Percentiles rank a stretch among this genome's conserved stretches.
phyloP scores from a whole-genome alignment of 352 stramenopile species.

The Pythium periplocum region DNA sequence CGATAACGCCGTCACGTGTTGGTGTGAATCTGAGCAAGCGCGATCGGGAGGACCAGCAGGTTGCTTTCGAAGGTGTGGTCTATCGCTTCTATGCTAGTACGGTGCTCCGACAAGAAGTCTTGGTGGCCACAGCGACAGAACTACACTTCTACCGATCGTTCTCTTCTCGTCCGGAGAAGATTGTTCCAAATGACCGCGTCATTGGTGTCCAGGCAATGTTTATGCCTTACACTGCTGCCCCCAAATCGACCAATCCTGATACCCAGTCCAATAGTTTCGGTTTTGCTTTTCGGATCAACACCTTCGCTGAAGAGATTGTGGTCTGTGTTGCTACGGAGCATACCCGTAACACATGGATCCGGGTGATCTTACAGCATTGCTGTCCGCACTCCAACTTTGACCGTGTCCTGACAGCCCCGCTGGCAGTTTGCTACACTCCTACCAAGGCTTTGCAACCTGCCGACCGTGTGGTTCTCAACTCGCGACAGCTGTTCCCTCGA shows the following conservation, averaged over 20 bases:
- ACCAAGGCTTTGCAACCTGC: slow-evolving; percentile 39
- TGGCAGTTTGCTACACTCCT: slow-evolving; percentile 31
- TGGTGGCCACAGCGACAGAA: slow-evolving; percentile 50
- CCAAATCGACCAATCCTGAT: neutral
- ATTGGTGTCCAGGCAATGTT: slow-evolving; percentile 40
- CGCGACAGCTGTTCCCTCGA: slow-evolving; percentile 47
- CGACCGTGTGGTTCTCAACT: slow-evolving; percentile 55
- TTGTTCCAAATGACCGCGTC: slow-evolving; percentile 33
- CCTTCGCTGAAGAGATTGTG: slow-evolving; percentile 68
- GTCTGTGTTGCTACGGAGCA: slow-evolving; percentile 60
- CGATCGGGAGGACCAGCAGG: slow-evolving; percentile 47
- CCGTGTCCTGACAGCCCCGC: slow-evolving; percentile 9
- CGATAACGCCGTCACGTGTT: slow-evolving; percentile 35
- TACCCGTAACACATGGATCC: slow-evolving; percentile 59
- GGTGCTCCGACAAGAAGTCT: slow-evolving; percentile 67
- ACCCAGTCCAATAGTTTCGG: slow-evolving; percentile 17
- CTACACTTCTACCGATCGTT: slow-evolving; percentile 71
- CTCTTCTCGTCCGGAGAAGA: slow-evolving; percentile 49
- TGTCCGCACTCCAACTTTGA: slow-evolving; percentile 40
- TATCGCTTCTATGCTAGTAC: slow-evolving; percentile 61
- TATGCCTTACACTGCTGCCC: slow-evolving; percentile 16
- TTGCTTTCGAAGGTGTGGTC: slow-evolving; percentile 62
- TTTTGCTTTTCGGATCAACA: slow-evolving; percentile 67
- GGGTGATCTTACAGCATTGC: slow-evolving; percentile 56
- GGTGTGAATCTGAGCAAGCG: slow-evolving; percentile 62